These are phyloP conservation scores for Paramicrosporidium saccamoebae DNA, from an alignment of 371 early-diverging fungal species.

Conservation along the genomic window DNA sequence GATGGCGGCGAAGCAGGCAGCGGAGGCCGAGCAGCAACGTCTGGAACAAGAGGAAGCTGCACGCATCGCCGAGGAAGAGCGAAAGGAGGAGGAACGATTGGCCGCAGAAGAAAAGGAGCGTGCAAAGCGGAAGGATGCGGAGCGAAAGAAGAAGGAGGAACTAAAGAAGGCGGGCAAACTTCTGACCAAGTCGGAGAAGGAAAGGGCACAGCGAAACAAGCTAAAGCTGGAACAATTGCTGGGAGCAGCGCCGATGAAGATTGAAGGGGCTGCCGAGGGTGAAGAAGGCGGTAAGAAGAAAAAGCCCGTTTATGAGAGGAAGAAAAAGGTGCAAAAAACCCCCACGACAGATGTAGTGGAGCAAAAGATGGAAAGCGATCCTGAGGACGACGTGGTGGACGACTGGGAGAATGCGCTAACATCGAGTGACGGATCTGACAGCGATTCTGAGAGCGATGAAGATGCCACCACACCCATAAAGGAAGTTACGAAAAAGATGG, in stretches of 20 bases:
- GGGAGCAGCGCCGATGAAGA: slow-evolving; percentile 28
- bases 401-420: slow-evolving; percentile 21
- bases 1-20: slow-evolving; percentile 18
- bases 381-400: slow-evolving; percentile 13
- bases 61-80: slow-evolving; percentile 15
- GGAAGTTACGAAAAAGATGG: slow-evolving; percentile 9
- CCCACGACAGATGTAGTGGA: slow-evolving; percentile 8
- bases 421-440: slow-evolving; percentile 8
- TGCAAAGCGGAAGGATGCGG: slow-evolving; percentile 19
- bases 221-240: slow-evolving; percentile 38
- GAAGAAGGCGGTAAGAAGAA: slow-evolving; percentile 7
- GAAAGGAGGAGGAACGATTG: slow-evolving; percentile 9
- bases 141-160: slow-evolving; percentile 31
- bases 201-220: slow-evolving; percentile 30
- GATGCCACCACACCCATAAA: slow-evolving; percentile 10
- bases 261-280: slow-evolving; percentile 21
- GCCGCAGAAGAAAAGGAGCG: slow-evolving; percentile 14
- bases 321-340: slow-evolving; percentile 13
- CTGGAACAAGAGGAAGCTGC: slow-evolving; percentile 16
- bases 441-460: slow-evolving; percentile 7
- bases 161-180: slow-evolving; percentile 65
- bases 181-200: slow-evolving; percentile 68
- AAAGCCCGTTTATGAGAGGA: slow-evolving; percentile 4
- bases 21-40: slow-evolving; percentile 13
- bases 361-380: slow-evolving; percentile 7